Conservation (phyloP, 2,329 filamentous ascomycete species). For the Emergomyces pasteurianus region DNA sequence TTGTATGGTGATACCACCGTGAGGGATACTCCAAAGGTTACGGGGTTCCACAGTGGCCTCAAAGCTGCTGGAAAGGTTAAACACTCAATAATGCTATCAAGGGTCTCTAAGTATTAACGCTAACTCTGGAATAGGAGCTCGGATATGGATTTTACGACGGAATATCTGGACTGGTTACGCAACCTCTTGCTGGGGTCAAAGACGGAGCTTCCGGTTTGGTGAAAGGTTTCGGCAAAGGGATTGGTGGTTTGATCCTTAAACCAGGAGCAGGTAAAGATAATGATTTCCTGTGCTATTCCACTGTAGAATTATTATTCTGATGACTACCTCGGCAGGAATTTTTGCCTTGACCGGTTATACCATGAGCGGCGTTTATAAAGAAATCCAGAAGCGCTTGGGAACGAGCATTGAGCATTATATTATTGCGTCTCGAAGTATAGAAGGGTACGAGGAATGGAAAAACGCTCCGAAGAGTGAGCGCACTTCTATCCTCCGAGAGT, state of each 20-base stretch:
- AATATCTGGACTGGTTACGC: conserved; percentile 66
- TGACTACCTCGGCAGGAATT: conserved; percentile 33
- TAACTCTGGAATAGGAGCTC: conserved; percentile 42
- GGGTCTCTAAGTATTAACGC: conserved; percentile 1
- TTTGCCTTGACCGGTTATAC: conserved; percentile 69
- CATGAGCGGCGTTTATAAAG: conserved; percentile 70
- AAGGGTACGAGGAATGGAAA: conserved; percentile 58
- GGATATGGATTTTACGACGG: conserved; percentile 70
- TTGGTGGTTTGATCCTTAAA: conserved; percentile 71
- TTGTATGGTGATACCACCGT: conserved; percentile 78
- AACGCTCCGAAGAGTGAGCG: conserved; percentile 46
- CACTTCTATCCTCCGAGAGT: conserved; percentile 51
- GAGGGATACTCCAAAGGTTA: conserved; percentile 66
- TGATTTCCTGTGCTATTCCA: conserved; percentile 16
- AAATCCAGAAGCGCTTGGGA: conserved; percentile 59
- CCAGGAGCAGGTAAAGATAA: conserved; percentile 68
- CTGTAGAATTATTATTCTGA: neutral
- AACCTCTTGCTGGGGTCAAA: conserved; percentile 60
- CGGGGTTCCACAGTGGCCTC: conserved; percentile 62
- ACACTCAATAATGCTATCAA: neutral
- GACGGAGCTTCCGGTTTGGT: conserved; percentile 55
- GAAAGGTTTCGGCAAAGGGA: conserved; percentile 71
- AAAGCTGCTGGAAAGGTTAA: conserved; percentile 58
- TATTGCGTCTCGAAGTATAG: conserved; percentile 60
- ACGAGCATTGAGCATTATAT: conserved; percentile 68